phyloP scores from a whole-genome alignment of 352 stramenopile genomes.

The Phytophthora hybrid region DNA sequence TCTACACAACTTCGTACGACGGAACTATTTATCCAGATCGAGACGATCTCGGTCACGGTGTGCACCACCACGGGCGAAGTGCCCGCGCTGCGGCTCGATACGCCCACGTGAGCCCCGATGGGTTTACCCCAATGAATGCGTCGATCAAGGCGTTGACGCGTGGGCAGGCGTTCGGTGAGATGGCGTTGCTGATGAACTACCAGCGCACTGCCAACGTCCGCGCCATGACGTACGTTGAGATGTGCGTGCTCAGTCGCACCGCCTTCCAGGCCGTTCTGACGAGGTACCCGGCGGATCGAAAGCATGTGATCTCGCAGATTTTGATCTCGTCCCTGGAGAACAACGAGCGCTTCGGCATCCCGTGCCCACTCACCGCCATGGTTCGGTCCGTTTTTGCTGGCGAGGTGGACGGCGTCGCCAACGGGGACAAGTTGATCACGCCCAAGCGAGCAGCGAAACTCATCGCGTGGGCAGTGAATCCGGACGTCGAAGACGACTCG shows the following conservation, averaged over 20 bases:
- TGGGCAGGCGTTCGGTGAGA: conserved; percentile 59
- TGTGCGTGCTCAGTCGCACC: conserved; percentile 50
- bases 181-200: conserved; percentile 61
- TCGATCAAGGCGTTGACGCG: conserved; percentile 26
- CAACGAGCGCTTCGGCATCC: conserved; percentile 41
- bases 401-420: conserved; percentile 12
- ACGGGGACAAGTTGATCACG: conserved; percentile 30
- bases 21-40: conserved; percentile 30
- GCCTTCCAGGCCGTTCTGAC: conserved; percentile 46
- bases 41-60: conserved; percentile 12
- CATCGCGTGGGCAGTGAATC: conserved; percentile 34
- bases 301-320: conserved; percentile 46
- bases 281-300: conserved; percentile 41
- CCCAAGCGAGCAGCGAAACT: conserved; percentile 33
- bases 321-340: conserved; percentile 44
- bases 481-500: conserved; percentile 36
- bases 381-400: conserved; percentile 36
- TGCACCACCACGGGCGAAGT: conserved; percentile 5
- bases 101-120: conserved; percentile 22
- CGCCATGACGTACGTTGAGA: conserved; percentile 54
- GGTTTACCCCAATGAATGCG: conserved; percentile 2
- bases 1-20: conserved; percentile 36
- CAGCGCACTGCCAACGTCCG: conserved; percentile 50
- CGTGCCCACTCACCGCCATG: conserved; percentile 37
- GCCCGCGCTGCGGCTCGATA: conserved; percentile 11